Conservation (phyloP, 208 protist species). For the Plasmodiophora brassicae region DNA sequence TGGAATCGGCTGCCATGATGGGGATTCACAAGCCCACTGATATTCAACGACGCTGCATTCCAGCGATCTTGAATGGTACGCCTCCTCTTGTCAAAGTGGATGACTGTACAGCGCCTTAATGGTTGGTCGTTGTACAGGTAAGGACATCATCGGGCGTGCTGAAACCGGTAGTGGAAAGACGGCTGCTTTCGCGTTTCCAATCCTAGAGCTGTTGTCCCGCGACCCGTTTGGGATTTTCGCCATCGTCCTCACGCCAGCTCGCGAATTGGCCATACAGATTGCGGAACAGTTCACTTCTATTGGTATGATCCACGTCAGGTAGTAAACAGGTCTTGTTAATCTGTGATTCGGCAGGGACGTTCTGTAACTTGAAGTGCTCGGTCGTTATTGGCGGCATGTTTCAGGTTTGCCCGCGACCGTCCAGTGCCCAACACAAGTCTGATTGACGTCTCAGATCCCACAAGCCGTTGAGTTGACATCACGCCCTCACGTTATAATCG, state of each 20-base stretch:
- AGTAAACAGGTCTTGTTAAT: no score
- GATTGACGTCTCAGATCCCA: conserved; percentile 46
- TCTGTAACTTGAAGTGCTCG: background rate
- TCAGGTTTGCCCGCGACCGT: conserved; percentile 35
- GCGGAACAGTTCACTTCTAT: conserved; percentile 54
- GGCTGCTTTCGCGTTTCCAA: conserved; percentile 92
- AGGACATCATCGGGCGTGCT: conserved; percentile 82
- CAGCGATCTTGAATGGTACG: background rate
- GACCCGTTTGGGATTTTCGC: conserved; percentile 94
- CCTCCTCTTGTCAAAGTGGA: background rate
- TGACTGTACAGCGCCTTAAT: background rate
- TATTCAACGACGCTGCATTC: conserved; percentile 47
- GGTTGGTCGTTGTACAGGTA: conserved; percentile 49
- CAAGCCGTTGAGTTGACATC: conserved; percentile 52
- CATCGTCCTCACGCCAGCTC: conserved; percentile 89
- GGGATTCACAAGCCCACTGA: conserved; percentile 47
- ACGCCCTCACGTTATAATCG: conserved; percentile 65
- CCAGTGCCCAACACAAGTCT: conserved; percentile 33
- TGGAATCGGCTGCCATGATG: background rate
- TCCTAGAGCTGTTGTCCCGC: conserved; percentile 81
- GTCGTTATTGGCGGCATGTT: conserved; percentile 47
- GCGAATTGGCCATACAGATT: conserved; percentile 50
- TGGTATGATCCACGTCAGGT: conserved; percentile 10
- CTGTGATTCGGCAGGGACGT: conserved; percentile 34
- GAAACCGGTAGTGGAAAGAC: conserved; percentile 96